Evolutionary conservation across 1,284 basidiomycete species (phyloP).

Genomic region (Cryptococcus sp.): DNA sequence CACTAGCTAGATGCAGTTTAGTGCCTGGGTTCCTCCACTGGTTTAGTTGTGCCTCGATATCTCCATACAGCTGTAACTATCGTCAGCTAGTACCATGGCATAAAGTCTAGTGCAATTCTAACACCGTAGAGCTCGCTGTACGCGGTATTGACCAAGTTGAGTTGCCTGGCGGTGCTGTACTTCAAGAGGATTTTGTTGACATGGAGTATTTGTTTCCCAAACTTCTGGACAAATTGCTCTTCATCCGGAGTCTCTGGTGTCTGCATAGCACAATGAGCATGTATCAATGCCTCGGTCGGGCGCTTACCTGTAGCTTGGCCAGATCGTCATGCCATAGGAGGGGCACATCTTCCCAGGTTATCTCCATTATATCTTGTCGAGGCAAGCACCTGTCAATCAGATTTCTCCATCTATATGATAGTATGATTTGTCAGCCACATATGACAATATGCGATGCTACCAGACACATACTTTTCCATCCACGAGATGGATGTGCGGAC

Average conservation of each 20-base stretch:
- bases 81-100: not conserved
- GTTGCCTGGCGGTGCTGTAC: constrained; percentile 23
- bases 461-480: constrained; percentile 32
- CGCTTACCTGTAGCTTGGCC: constrained; percentile 20
- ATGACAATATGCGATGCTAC: not conserved
- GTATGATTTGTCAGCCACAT: not conserved
- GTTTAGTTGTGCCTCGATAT: constrained; percentile 33
- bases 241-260: constrained; percentile 40
- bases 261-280: constrained; percentile 1
- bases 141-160: constrained; percentile 26
- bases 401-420: constrained; percentile 31
- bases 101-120: too few species aligned
- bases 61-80: constrained; percentile 29
- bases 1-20: constrained; percentile 31
- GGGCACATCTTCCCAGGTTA: constrained; percentile 33
- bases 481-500: constrained; percentile 37
- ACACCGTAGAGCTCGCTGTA: constrained; percentile 35
- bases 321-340: constrained; percentile 33
- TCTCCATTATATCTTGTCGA: constrained; percentile 33
- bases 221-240: constrained; percentile 32
- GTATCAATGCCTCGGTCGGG: not conserved
- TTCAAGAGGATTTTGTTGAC: constrained; percentile 24
- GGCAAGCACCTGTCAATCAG: constrained; percentile 33
- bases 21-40: constrained; percentile 35
- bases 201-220: constrained; percentile 20